Evolutionary conservation across 371 early-diverging fungal species (phyloP), one percentile per base, ranked within the genome.

Genomic region (Chytridium lagenaria): DNA sequence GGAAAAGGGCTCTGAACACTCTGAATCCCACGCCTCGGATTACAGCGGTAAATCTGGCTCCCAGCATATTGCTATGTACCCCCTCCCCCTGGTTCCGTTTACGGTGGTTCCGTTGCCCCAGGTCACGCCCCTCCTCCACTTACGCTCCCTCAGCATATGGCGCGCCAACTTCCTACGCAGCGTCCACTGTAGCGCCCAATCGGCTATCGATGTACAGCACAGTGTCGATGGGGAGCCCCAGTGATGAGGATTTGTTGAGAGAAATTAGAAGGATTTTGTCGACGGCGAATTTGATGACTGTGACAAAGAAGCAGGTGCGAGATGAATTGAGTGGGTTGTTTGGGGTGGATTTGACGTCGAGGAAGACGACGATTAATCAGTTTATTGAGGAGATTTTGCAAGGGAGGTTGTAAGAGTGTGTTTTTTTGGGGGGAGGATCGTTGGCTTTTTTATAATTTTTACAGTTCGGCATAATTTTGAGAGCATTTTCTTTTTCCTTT

Each of bases 211-310:
- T 63, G 63, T 63, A 63, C 36, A 63, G 63, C 63, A 63, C 26
- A 26, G 7, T 31, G 34, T 31, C 63, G 36, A 36, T 10, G 34
- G 59, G 34, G 16, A 85, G 88, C 69, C 94, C 94, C 7, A 87
- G 90, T 7, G 93, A 97, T 72, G 94, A 93, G 36, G 92, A 94
- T 72, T 82, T 97, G 36, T 76, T 93, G 15, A 80, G 83, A 50
- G 93, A 94, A 85, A 92, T 94, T 70, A 85, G 89, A 67, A 87
- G 87, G 38, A 92, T 95, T 33, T 86, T 97, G 19, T 80, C 89
- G 23, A 90, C 90, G 1, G 91, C 93, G 16, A 75, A 86, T 65
- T 65, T 87, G 67, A 84, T 84, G 86, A 79, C 78, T 1, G 72
- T 84, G 69, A 86, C 88, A n/a, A 86, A 87, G 78, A 84, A 84